Percentiles rank a stretch among this genome's conserved stretches.
phyloP scores from a whole-genome alignment of 1,284 basidiomycete species.

The Kalmanozyma brasiliensis region DNA sequence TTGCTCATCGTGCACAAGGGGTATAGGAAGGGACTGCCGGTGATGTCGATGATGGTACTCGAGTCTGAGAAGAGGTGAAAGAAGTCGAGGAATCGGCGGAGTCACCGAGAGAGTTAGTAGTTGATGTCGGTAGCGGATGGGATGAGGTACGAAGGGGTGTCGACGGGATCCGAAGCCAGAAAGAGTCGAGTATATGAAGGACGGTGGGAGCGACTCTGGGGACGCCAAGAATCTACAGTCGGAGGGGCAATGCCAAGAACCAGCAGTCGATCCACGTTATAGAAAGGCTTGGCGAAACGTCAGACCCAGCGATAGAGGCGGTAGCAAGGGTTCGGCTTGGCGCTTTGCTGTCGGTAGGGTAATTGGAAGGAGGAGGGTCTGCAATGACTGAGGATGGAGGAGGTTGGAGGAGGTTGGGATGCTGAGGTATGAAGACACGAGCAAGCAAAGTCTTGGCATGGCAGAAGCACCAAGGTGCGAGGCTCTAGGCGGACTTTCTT shows the following conservation, averaged over 20 bases:
- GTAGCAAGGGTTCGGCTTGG: conserved; percentile 14
- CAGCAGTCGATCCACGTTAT: conserved; percentile 46
- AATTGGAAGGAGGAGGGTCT: too few relatives aligned
- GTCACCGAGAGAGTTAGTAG: background rate
- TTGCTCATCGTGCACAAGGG: conserved; percentile 33
- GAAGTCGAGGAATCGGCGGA: conserved; percentile 5
- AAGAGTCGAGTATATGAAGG: conserved; percentile 45
- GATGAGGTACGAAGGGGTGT: conserved; percentile 5
- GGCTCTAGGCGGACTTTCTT: background rate
- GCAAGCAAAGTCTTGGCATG: conserved; percentile 27
- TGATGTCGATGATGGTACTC: background rate
- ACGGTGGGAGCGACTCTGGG: background rate
- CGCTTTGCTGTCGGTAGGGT: conserved; percentile 1
- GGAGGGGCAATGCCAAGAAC: conserved; percentile 37
- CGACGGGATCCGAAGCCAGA: background rate
- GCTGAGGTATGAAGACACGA: conserved; percentile 11
- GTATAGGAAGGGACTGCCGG: background rate
- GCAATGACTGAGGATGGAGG: background rate
- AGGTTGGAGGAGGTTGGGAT: background rate
- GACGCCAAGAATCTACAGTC: conserved; percentile 45
- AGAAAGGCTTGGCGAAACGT: conserved; percentile 5
- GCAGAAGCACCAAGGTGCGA: background rate
- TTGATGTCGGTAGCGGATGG: conserved; percentile 7
- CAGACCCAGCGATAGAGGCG: too few relatives aligned
- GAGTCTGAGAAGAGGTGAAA: background rate